Conservation (phyloP, 2,329 filamentous ascomycete genomes). For the Neoscytalidium dimidiatum region DNA sequence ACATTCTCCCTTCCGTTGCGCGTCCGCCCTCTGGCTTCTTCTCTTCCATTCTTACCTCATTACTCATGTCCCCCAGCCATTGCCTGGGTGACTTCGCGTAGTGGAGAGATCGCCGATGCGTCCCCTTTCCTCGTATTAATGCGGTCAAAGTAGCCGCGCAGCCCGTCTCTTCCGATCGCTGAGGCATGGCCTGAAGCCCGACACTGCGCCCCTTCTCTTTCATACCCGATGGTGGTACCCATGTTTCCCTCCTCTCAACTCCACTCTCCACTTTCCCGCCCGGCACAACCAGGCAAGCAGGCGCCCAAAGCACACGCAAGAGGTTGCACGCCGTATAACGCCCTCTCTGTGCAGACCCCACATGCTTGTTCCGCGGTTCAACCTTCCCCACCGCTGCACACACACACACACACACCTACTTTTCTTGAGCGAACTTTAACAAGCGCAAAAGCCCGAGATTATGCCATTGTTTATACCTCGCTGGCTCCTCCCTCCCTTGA, state of each 20-base stretch:
- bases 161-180: constrained; percentile 5
- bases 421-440: no score
- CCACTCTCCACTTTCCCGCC: background rate
- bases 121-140: constrained; percentile 2
- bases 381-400: no score
- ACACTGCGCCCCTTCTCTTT: background rate
- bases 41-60: constrained; percentile 4
- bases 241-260: background rate
- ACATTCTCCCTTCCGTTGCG: background rate
- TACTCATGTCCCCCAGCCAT: background rate
- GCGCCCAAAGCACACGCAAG: no score
- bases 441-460: no score
- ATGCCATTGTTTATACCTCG: no score
- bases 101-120: constrained; percentile 3
- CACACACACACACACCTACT: no score
- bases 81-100: background rate
- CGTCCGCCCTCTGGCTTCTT: background rate
- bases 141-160: background rate
- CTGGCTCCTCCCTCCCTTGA: no score
- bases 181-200: background rate
- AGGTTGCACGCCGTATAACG: no score
- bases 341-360: no score
- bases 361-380: no score
- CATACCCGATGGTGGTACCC: constrained; percentile 2
- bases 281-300: background rate